phyloP scores from a whole-genome alignment of 2,329 filamentous ascomycete genomes.

The Penicillium occitanis region DNA sequence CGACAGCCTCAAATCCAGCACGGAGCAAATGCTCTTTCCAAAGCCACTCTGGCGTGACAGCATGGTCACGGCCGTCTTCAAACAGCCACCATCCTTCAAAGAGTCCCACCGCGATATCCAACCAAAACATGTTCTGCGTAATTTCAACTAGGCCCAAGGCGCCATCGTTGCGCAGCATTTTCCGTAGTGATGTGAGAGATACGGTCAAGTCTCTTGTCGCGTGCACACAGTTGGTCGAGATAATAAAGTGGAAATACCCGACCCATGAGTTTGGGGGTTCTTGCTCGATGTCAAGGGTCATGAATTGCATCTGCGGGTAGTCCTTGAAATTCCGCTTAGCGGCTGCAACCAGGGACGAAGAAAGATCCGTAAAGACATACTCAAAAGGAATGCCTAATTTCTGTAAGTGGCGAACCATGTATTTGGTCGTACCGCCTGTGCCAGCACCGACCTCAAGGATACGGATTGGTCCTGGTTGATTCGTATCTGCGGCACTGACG shows the following conservation, averaged over 20 bases:
- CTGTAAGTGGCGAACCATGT: constrained; percentile 25
- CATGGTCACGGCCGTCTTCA: constrained; percentile 39
- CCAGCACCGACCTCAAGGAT: constrained; percentile 15
- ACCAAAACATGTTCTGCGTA: constrained; percentile 30
- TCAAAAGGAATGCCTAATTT: constrained; percentile 27
- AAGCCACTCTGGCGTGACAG: constrained; percentile 17
- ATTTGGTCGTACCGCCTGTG: constrained; percentile 32
- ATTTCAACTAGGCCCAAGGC: constrained; percentile 31
- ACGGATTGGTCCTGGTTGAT: not conserved
- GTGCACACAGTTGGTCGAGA: constrained; percentile 40
- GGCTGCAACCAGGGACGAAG: constrained; percentile 29
- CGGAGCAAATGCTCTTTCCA: not conserved
- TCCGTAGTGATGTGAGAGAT: constrained; percentile 30
- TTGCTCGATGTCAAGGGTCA: constrained; percentile 34
- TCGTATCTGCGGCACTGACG: not conserved
- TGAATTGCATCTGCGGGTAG: constrained; percentile 29
- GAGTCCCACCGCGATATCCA: constrained; percentile 38
- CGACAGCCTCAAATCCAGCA: constrained; percentile 1
- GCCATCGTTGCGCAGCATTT: constrained; percentile 31
- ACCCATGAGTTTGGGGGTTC: constrained; percentile 25
- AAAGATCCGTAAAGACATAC: constrained; percentile 40
- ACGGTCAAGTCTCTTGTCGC: constrained; percentile 34
- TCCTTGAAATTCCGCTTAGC: constrained; percentile 28
- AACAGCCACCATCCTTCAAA: constrained; percentile 44
- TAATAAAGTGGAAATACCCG: constrained; percentile 33